Evolutionary conservation across 306 rosid species (phyloP), one percentile per base, ranked within the genome.

Genomic region (Quercus dentata): DNA sequence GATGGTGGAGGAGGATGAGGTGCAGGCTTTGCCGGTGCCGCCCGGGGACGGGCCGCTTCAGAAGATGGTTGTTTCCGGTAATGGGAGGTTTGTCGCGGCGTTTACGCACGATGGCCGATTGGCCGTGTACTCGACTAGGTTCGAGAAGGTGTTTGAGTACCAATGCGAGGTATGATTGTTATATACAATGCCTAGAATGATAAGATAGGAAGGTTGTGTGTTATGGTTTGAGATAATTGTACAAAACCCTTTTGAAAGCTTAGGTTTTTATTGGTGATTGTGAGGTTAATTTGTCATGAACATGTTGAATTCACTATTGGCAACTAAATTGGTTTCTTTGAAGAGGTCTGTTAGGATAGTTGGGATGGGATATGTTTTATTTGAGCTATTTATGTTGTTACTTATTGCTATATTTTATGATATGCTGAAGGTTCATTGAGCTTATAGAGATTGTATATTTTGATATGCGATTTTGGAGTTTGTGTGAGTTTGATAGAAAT

Each of bases 71-170:
- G 92, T 95, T 5, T 95, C 99, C 2, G 84, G 90, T 1, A 95
- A 95, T 14, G 97, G 99, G 13, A 94, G 93, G 86, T 95, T 94
- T 94, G 90, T 95, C 52, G 99, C 99, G 2, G 88, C 99, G 3
- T 95, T 92, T 75, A 95, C 99, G 0, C 97, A 95, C 11, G 99
- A 95, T 12, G 97, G 99, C 1, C 76, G 89, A 23, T 93, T 95
- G 38, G 85, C 93, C 77, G 99, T 95, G 51, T 33, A 86, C 94
- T 54, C 91, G 94, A 21, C 93, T 91, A 18, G 93, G 93, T 73
- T 85, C 90, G 91, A 89, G 86, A 33, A 88, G 82, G 84, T 95
- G 75, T 89, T 92, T 33, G 97, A 95, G 90, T 90, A 94, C 88
- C 95, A 95, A 74, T 95, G 99, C 56, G 98, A 92, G 97, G 99